phyloP scores from a whole-genome alignment of 108 stramenopile species.

The Pseudonitzschia multistriata region DNA sequence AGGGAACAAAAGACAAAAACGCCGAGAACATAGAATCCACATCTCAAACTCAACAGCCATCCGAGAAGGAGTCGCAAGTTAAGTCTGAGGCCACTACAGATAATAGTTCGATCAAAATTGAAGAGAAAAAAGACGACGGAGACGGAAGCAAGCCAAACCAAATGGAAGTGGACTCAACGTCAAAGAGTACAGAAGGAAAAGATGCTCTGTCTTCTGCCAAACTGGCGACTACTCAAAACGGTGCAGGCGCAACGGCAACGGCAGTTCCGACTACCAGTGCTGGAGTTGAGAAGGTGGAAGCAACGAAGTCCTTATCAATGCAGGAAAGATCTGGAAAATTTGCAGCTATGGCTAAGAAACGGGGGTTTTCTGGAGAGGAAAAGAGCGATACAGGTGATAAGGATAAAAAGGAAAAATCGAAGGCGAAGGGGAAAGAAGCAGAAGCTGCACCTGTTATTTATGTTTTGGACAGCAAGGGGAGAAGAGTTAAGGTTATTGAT shows the following conservation, averaged over 20 bases:
- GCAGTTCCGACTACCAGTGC: conserved; percentile 7
- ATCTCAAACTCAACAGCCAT: too few relatives aligned
- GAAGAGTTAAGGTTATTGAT: conserved; percentile 80
- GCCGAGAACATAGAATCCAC: conserved; percentile 9
- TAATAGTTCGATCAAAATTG: background rate
- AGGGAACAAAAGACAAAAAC: conserved; percentile 1
- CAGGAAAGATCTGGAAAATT: conserved; percentile 61
- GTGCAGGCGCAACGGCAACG: conserved; percentile 19
- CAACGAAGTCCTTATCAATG: conserved; percentile 17
- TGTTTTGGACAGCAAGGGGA: conserved; percentile 80
- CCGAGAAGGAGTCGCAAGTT: background rate
- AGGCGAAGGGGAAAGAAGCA: conserved; percentile 32
- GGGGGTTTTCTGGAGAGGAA: conserved; percentile 41
- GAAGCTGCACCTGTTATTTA: conserved; percentile 35
- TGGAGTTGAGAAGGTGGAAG: background rate
- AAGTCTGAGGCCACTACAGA: background rate
- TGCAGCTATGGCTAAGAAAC: conserved; percentile 80
- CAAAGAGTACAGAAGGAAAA: background rate
- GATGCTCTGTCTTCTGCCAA: conserved; percentile 2
- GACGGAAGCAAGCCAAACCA: background rate
- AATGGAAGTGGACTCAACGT: background rate
- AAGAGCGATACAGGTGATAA: conserved; percentile 23
- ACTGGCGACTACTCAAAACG: conserved; percentile 11
- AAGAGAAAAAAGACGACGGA: background rate
- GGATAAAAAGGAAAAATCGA: conserved; percentile 31